These are phyloP conservation scores for Talaromyces nanjingensis DNA, from an alignment of 495 filamentous ascomycete genomes.

Conservation along the genomic window DNA sequence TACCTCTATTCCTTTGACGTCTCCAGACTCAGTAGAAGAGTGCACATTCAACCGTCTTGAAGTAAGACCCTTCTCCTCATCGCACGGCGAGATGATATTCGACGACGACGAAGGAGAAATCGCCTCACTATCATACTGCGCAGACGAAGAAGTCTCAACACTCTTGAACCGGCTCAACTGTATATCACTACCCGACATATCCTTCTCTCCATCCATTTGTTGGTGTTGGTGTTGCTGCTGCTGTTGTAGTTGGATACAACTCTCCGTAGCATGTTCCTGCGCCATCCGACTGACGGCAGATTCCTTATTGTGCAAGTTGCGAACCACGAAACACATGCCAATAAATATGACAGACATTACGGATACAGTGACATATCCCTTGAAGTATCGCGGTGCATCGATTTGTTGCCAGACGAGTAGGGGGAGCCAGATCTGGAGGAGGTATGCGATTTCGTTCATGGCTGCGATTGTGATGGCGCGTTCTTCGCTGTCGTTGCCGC, in stretches of 20 bases:
- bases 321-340: constrained; percentile 17
- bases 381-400: constrained; percentile 40
- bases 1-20: not conserved
- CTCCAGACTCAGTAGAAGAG: not conserved
- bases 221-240: not conserved
- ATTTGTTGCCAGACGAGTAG: constrained; percentile 45
- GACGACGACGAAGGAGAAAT: not conserved
- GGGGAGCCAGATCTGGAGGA: constrained; percentile 44
- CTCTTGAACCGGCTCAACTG: not conserved
- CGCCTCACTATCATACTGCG: not conserved
- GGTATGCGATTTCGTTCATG: constrained; percentile 47
- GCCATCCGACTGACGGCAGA: not conserved
- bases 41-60: not conserved
- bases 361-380: constrained; percentile 39
- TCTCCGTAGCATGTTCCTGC: not conserved
- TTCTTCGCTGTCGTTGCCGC: constrained; percentile 45
- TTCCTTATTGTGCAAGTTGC: constrained; percentile 34
- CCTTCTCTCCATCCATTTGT: not conserved
- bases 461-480: constrained; percentile 40
- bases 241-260: not conserved
- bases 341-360: constrained; percentile 28
- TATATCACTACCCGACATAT: not conserved
- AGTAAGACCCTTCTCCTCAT: not conserved
- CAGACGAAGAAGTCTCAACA: not conserved
- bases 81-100: not conserved